phyloP scores from a whole-genome alignment of 306 rosid species.

The Begonia masoniana region DNA sequence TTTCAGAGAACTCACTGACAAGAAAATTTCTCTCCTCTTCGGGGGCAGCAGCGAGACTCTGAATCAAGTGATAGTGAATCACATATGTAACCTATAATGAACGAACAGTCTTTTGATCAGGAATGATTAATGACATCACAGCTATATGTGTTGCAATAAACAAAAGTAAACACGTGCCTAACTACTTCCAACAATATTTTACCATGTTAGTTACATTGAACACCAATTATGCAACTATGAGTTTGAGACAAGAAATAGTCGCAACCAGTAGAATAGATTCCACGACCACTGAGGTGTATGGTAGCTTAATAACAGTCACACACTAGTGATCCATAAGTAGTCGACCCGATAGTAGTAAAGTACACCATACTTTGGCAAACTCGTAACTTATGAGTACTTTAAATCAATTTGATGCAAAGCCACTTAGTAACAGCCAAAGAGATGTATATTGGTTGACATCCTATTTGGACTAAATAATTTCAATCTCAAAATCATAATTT shows the following conservation, averaged over 20 bases:
- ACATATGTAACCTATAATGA: slow-evolving; percentile 62
- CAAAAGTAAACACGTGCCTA: neutral
- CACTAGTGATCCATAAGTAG: too few relatives aligned
- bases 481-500: too few relatives aligned
- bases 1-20: slow-evolving; percentile 78
- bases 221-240: neutral
- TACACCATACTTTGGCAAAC: too few relatives aligned
- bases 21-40: slow-evolving; percentile 59
- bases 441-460: too few relatives aligned
- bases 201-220: neutral
- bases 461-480: too few relatives aligned
- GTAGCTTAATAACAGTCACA: too few relatives aligned
- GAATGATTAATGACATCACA: neutral
- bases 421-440: too few relatives aligned
- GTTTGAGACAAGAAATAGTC: neutral
- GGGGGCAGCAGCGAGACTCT: slow-evolving; percentile 64
- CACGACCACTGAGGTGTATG: too few relatives aligned
- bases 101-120: neutral
- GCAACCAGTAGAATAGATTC: neutral
- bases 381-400: too few relatives aligned
- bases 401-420: too few relatives aligned
- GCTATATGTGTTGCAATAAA: neutral
- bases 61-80: slow-evolving; percentile 43
- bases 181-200: neutral
- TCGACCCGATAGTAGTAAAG: too few relatives aligned